Percentiles rank a stretch among this genome's conserved stretches.
phyloP scores from a whole-genome alignment of 257 asterid genomes.

The Plantago ovata region DNA sequence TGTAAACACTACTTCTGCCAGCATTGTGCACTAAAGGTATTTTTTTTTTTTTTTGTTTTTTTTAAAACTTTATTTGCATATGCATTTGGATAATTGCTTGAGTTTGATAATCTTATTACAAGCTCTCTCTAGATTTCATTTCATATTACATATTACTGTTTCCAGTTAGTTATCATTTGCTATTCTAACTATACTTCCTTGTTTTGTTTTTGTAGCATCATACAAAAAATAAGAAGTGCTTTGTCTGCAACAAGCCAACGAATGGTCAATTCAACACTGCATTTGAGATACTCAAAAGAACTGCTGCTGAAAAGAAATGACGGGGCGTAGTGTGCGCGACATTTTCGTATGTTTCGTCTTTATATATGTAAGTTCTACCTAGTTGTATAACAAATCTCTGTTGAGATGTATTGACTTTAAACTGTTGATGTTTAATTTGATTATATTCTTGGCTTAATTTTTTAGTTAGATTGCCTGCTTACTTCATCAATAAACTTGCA shows the following conservation, averaged over 20 bases:
- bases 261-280: conserved; percentile 95
- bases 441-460: conserved; percentile 3
- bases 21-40: conserved; percentile 94
- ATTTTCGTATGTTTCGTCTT: conserved; percentile 14
- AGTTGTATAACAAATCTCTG: conserved; percentile 2
- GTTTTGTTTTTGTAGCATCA: conserved; percentile 98
- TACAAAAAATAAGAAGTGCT: conserved; percentile 91
- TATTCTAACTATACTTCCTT: too few relatives aligned
- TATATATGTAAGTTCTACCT: conserved; percentile 12
- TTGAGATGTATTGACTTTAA: conserved; percentile 17
- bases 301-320: conserved; percentile 58
- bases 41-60: not conserved
- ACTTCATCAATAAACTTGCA: too few relatives aligned
- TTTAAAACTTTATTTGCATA: conserved; percentile 4
- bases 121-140: too few relatives aligned
- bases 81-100: not conserved
- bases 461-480: too few relatives aligned
- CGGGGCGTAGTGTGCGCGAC: conserved; percentile 4
- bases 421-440: conserved; percentile 7
- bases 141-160: too few relatives aligned
- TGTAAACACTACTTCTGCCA: conserved; percentile 98
- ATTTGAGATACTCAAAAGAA: conserved; percentile 77
- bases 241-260: conserved; percentile 95
- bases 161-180: too few relatives aligned
- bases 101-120: too few relatives aligned